Base-by-base conservation (phyloP, 257 asterid species). In the Cinchona pubescens region DNA sequence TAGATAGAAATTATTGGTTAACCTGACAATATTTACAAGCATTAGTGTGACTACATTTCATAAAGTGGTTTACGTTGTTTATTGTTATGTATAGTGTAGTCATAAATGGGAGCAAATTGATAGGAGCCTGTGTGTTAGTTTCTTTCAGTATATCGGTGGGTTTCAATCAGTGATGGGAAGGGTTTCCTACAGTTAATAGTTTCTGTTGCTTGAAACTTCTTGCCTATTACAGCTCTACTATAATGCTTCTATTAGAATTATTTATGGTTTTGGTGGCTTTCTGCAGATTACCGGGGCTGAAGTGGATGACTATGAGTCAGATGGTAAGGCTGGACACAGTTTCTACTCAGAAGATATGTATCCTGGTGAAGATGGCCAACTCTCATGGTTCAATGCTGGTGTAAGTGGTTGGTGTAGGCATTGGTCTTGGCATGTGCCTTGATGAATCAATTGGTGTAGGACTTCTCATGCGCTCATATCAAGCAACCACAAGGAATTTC, bases 361-460 rank as follows among this genome's bases (percentile, higher is more conserved):
- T 65, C 75, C 75, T 9, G 85, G 78, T 53, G 88, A 82, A 64
- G 84, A 81, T 58, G 82, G 84, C 32, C 79, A 84, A 64, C 74
- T 79, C 23, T 48, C 84, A 63, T 84, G 85, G 83, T 84, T 84
- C 75, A 84, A 79, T 25, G 85, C 85, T 48, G 87, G 87, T 53
- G 85, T 84, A 56, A 84, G 87, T n/a, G 70, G 85, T 84, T 76
- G 87, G 87, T 76, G 85, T 84, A 0, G 87, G 87, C 27, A 84
- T 84, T 37, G 85, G 85, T 76, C 83, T 84, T 23, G 87, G 85
- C 46, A 84, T 84, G 85, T 84, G 87, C 66, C 79, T 84, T n/a
- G 87, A 83, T 38, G 87, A 76, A 8, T 85, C 84, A 21, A 81
- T 81, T 32, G 86, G 86, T 56, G 86, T 84, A 32, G 88, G 86